A percentile compares a stretch with the other conserved stretches of the same genome.
These are phyloP conservation scores for Cordyceps farinosa DNA, from an alignment of 2,329 filamentous ascomycete species.

Conservation along the genomic window DNA sequence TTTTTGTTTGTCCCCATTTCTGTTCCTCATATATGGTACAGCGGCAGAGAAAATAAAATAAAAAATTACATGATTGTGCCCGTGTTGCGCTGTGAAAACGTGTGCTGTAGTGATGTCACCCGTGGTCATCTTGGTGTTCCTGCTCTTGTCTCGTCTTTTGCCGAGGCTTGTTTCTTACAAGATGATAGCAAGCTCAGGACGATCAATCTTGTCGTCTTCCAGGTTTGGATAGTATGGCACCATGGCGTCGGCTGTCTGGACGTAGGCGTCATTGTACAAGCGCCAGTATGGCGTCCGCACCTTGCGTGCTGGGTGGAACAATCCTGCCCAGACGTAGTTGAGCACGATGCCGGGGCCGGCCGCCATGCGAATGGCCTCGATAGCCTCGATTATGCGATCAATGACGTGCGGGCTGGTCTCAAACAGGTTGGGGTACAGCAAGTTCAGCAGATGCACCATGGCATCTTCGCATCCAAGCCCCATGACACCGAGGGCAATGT, in stretches of 20 bases:
- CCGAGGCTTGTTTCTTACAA: constrained; percentile 49
- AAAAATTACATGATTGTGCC: background rate
- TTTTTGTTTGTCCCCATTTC: background rate
- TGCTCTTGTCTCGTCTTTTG: background rate
- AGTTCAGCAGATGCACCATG: constrained; percentile 95
- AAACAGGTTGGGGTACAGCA: constrained; percentile 94
- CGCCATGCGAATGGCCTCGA: constrained; percentile 91
- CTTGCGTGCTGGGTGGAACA: constrained; percentile 96
- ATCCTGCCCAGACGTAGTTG: constrained; percentile 97
- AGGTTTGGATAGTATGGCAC: constrained; percentile 92
- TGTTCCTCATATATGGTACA: constrained; percentile 7
- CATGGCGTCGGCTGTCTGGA: constrained; percentile 89
- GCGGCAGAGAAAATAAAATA: background rate
- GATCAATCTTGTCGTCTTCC: constrained; percentile 73
- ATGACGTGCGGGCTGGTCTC: constrained; percentile 98
- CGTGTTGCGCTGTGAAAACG: background rate
- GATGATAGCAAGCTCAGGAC: constrained; percentile 79
- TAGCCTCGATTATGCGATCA: constrained; percentile 94
- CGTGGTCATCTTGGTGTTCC: background rate
- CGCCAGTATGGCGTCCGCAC: constrained; percentile 94
- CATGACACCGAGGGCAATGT: constrained; percentile 95
- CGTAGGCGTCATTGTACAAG: constrained; percentile 95
- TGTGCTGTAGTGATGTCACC: background rate
- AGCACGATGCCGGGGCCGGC: constrained; percentile 89
- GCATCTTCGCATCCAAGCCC: constrained; percentile 96